Base-by-base conservation (phyloP, 108 stramenopile genomes). In the Fistulifera pelliculosa region DNA sequence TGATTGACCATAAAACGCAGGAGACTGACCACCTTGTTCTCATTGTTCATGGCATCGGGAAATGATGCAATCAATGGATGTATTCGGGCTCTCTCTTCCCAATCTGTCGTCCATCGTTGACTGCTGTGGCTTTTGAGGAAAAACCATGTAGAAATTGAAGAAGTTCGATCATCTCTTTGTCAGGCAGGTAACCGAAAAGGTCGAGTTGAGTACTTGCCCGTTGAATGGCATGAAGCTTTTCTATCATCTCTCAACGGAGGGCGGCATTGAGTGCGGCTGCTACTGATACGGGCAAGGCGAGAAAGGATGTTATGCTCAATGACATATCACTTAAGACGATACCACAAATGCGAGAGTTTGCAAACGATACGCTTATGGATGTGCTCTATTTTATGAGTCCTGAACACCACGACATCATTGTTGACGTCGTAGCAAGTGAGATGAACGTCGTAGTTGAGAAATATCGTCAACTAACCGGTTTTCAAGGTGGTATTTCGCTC, bases 31-130 rank as follows among this genome's bases (percentile, higher is more conserved):
- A 88, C 64, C 65, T 88, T 11, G 70, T 82, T 12, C 54, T 88
- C 22, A 74, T 88, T 35, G 77, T 88, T 14, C 87, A 88, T 62
- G 87, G 87, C 3, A 79, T 85, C 52, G 87, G 87, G 82, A 85
- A 57, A 77, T 77, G 73, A 56, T 88, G 38, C 73, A 62, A 22
- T 27, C 68, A 2, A 59, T 73, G 41, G 83, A 80, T 55, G 38
- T 81, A 17, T 77, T 83, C 69, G 79, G 83, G 22, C 23, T 77
- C n/a, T n/a, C 40, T 12, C 23, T 81, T n/a, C 60, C 74, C 11
- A 73, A 64, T 45, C 63, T 85, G 13, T 75, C 74, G 0, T 67
- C 76, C 2, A 80, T 85, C 41, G 75, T 74, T 45, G 77, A 77
- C 61, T 81, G 83, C 49, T 80, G 79, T 56, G 70, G 60, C 8